A percentile compares a stretch with the other conserved stretches of the same genome.
Evolutionary conservation across 2,329 filamentous ascomycete genomes (phyloP).

Genomic region (Colletotrichum coccodes): DNA sequence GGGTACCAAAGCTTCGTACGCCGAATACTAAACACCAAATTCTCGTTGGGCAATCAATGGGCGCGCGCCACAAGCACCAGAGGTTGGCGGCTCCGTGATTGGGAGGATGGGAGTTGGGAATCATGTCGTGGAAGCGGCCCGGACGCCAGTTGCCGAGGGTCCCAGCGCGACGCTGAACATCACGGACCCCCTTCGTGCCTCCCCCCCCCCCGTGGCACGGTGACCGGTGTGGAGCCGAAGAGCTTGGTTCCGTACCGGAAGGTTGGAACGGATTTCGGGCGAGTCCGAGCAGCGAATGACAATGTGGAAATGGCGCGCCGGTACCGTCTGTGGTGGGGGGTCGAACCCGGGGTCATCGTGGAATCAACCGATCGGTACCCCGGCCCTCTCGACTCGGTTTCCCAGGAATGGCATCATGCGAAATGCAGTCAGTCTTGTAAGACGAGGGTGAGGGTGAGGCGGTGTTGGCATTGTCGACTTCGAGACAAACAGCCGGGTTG

Average conservation of each 20-base stretch:
- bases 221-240: neutral
- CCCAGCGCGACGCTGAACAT: neutral
- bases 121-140: constrained; percentile 8
- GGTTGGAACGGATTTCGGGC: neutral
- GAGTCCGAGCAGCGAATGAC: constrained; percentile 2
- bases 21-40: neutral
- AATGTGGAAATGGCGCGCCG: neutral
- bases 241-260: neutral
- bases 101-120: neutral
- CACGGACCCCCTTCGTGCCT: neutral
- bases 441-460: constrained; percentile 1
- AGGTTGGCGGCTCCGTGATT: neutral
- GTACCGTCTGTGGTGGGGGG: neutral
- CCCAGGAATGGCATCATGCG: neutral
- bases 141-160: neutral
- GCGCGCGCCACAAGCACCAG: neutral
- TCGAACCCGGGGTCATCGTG: neutral
- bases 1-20: neutral
- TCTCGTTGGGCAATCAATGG: neutral
- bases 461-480: neutral
- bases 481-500: neutral
- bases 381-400: neutral
- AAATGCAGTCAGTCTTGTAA: neutral
- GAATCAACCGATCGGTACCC: neutral
- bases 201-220: neutral